These are phyloP conservation scores for Fusarium neocosmosporiellum DNA, from an alignment of 2,329 filamentous ascomycete genomes.

Conservation along the genomic window DNA sequence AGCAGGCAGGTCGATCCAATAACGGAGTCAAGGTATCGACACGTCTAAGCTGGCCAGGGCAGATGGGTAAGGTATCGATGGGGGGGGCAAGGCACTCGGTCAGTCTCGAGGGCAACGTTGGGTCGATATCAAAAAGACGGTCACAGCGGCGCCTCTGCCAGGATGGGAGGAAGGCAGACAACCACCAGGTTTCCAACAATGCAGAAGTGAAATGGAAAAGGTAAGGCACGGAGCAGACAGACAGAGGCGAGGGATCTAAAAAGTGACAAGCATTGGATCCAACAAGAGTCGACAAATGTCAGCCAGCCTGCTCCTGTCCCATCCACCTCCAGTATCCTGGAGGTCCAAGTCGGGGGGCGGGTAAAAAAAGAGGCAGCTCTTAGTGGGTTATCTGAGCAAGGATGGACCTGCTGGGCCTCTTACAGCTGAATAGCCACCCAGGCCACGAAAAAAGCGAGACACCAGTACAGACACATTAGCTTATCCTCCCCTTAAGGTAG, in stretches of 20 bases:
- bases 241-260: constrained; percentile 18
- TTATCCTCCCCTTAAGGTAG: too few relatives aligned
- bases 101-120: constrained; percentile 3
- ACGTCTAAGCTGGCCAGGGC: constrained; percentile 20
- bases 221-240: not conserved
- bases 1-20: constrained; percentile 16
- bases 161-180: constrained; percentile 10
- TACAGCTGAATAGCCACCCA: constrained; percentile 24
- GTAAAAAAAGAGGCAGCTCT: constrained; percentile 23
- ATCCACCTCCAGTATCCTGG: constrained; percentile 17
- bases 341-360: constrained; percentile 29
- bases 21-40: constrained; percentile 24
- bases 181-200: not conserved
- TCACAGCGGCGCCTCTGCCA: constrained; percentile 8
- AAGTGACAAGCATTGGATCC: constrained; percentile 25
- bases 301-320: constrained; percentile 12
- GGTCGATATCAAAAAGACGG: constrained; percentile 23
- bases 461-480: too few relatives aligned
- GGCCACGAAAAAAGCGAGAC: too few relatives aligned
- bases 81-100: constrained; percentile 3
- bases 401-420: constrained; percentile 21
- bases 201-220: constrained; percentile 16
- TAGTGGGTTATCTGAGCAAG: constrained; percentile 27
- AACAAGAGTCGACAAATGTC: constrained; percentile 30
- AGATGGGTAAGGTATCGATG: constrained; percentile 23